These are phyloP conservation scores for Aureobasidium namibiae DNA, from an alignment of 2,329 filamentous ascomycete genomes.

Conservation along the genomic window DNA sequence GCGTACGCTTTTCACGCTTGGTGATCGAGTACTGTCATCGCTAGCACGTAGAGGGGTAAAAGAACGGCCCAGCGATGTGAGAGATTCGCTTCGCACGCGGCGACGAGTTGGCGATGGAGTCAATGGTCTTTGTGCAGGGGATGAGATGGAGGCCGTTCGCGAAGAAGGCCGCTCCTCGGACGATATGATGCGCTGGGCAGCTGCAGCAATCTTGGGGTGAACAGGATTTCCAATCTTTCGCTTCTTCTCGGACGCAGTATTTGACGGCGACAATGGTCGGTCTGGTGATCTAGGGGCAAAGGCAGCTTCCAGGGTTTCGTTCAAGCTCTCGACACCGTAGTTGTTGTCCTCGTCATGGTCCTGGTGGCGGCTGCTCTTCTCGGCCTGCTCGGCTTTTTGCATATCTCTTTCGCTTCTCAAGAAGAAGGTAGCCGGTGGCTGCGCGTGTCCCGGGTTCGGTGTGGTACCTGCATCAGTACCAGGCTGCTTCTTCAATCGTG, in stretches of 20 bases:
- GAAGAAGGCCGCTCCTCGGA: constrained; percentile 18
- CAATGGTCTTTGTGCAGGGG: constrained; percentile 19
- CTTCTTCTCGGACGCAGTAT: constrained; percentile 18
- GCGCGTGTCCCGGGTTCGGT: constrained; percentile 21
- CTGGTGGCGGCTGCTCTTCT: constrained; percentile 16
- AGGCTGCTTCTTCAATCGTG: not conserved
- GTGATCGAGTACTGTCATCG: constrained; percentile 49
- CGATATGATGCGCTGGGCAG: constrained; percentile 28
- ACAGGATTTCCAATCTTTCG: constrained; percentile 27
- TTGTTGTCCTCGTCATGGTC: constrained; percentile 39
- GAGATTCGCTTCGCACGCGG: constrained; percentile 22
- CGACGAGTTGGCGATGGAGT: constrained; percentile 20
- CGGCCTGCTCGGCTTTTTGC: constrained; percentile 28
- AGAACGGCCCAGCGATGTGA: constrained; percentile 29
- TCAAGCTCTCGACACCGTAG: constrained; percentile 51
- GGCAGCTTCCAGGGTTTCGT: constrained; percentile 42
- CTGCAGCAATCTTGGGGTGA: constrained; percentile 26
- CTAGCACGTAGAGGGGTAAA: constrained; percentile 41
- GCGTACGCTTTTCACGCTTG: constrained; percentile 49
- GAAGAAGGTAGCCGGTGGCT: constrained; percentile 51
- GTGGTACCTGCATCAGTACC: constrained; percentile 11
- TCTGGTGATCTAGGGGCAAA: constrained; percentile 24
- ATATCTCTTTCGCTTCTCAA: constrained; percentile 46
- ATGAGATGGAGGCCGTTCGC: constrained; percentile 16
- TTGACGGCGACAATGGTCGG: constrained; percentile 16